Evolutionary conservation across 495 filamentous ascomycete species (phyloP), one percentile per base, ranked within the genome.

Genomic region (Alectoria sarmentosa): DNA sequence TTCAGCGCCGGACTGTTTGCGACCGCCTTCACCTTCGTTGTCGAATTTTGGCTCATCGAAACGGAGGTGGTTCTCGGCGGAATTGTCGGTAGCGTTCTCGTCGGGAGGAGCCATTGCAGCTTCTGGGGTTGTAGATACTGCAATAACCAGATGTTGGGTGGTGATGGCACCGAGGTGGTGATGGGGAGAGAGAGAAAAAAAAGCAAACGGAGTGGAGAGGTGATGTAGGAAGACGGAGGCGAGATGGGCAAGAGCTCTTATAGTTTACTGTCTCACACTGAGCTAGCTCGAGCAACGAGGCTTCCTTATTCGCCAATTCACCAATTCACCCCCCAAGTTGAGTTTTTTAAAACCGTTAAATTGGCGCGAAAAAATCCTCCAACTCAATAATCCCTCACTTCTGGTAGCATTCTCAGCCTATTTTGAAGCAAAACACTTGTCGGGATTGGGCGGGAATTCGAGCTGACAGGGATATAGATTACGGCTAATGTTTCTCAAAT

Each of bases 51-150:
- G 67, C 37, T 69, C 67, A 46, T 69, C 63, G 55, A 69, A 69
- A 38, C 67, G 63, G 9, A 69, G 67, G 60, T 69, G 67, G n/a
- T 67, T 67, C 28, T 66, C 67, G 19, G 58, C 63, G 17, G 62
- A 37, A 28, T 55, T 57, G 4, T 68, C 58, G 56, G 58, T 64
- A 14, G 57, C 44, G 30, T 56, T 58, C 9, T 69, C 59, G 56
- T 66, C 67, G 52, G 67, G 67, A 69, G 57, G 58, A 61, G 65
- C 62, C 65, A 67, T 69, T 67, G 65, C 65, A 65, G 58, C 61
- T 49, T 59, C 67, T 61, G 55, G n/a, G 38, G 36, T 49, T 21
- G 42, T 61, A 66, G 59, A 57, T 34, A 69, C 64, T 60, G 64
- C 67, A 69, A 65, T 67, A 52, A 57, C 42, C 55, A 38, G 52